Conservation (phyloP, 768 basidiomycete species). For the Clathrus columnatus region DNA sequence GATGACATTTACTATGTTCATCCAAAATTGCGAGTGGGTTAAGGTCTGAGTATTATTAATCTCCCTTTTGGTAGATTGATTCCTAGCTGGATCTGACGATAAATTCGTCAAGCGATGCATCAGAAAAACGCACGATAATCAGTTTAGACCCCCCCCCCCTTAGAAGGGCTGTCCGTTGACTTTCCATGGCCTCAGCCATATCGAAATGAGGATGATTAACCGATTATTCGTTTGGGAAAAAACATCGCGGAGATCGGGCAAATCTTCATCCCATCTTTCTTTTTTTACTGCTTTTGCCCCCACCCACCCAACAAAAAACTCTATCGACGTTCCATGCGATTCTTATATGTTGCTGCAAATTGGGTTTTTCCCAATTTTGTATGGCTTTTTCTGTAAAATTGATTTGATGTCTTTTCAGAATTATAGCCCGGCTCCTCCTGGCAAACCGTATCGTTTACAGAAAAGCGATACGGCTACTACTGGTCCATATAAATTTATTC, state of each 20-base stretch:
- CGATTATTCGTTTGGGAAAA: neutral
- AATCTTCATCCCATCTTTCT: too few species aligned
- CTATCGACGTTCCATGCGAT: neutral
- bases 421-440: too few species aligned
- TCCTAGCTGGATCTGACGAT: neutral
- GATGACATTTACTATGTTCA: neutral
- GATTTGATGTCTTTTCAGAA: too few species aligned
- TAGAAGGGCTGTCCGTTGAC: neutral
- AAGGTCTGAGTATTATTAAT: neutral
- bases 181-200: neutral
- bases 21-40: neutral
- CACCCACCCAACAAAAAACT: too few species aligned
- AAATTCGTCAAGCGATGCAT: neutral
- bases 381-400: too few species aligned
- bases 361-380: neutral
- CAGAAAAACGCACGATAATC: neutral
- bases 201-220: neutral
- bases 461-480: too few species aligned
- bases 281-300: too few species aligned
- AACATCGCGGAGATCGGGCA: neutral
- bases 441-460: too few species aligned
- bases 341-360: neutral
- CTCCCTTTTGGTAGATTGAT: neutral
- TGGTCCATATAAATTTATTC: too few species aligned
- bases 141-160: too few species aligned